Percentiles rank a stretch among this genome's conserved stretches.
Evolutionary conservation across 306 rosid genomes (phyloP).

Genomic region (Fagus crenata): DNA sequence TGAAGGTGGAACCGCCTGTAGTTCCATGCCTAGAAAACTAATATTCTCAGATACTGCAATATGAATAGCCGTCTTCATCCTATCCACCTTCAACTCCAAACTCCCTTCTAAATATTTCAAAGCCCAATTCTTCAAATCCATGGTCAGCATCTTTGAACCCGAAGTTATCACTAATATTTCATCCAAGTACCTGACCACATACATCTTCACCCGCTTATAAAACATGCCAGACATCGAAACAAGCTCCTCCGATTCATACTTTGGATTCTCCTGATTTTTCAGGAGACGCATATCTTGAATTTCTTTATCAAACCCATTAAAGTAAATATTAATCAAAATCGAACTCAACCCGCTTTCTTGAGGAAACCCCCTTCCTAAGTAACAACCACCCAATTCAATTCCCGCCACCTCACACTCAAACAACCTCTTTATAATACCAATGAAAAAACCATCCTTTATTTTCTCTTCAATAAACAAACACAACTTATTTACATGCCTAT

Average conservation of each 20-base stretch:
- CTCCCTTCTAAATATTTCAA: conserved; percentile 55
- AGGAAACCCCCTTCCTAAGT: conserved; percentile 74
- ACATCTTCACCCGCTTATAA: conserved; percentile 77
- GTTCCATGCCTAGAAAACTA: conserved; percentile 77
- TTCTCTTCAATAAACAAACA: conserved; percentile 51
- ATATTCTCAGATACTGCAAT: conserved; percentile 85
- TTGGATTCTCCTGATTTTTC: conserved; percentile 50
- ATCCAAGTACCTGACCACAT: conserved; percentile 84
- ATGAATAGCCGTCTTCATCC: conserved; percentile 61
- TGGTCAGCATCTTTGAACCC: conserved; percentile 55
- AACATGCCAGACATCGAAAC: conserved; percentile 44
- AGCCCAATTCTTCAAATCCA: conserved; percentile 64
- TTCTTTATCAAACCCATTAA: conserved; percentile 73
- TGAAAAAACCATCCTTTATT: conserved; percentile 40
- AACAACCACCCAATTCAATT: conserved; percentile 58
- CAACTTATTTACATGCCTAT: conserved; percentile 44
- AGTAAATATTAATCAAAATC: conserved; percentile 66
- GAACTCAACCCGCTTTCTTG: conserved; percentile 75
- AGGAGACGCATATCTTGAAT: conserved; percentile 62
- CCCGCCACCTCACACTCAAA: conserved; percentile 44
- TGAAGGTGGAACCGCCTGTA: conserved; percentile 74
- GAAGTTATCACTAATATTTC: conserved; percentile 74
- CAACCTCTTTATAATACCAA: conserved; percentile 40
- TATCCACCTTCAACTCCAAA: conserved; percentile 63
- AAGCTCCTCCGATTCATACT: conserved; percentile 32